Evolutionary conservation across 1,139 yeast genomes (phyloP), one percentile per base, ranked within the genome.

Genomic region (Yamadazyma oceani): DNA sequence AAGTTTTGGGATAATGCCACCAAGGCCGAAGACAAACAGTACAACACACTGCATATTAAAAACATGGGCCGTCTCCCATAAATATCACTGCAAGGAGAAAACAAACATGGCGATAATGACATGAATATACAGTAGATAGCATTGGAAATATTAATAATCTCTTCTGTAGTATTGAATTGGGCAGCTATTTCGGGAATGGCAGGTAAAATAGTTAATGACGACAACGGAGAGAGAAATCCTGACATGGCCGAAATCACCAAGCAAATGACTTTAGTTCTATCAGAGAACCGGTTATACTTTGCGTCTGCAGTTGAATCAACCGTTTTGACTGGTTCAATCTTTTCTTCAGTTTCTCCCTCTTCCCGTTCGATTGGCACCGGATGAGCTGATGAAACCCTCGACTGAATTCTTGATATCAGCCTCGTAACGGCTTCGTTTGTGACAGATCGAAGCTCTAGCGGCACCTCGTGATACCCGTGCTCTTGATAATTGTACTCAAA

Each of bases 71-170:
- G 57, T 33, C 78, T 58, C 2, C 82, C 82, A 47, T 76, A 77
- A 3, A 73, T 64, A 31, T 73, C 71, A 14, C 73, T 66, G 37
- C 73, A 53, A 4, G 82, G 81, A 2, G 73, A 65, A 40, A 70
- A 58, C 2, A 75, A 27, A 43, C 76, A 64, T 1, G 81, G 80
- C 0, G 80, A 69, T 2, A 71, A 37, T 5, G 78, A 70, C 80
- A 76, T 75, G 46, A 69, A 62, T 1, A 74, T 46, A 52, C 72
- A 70, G 48, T 69, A 76, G 3, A 72, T 60, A 0, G 80, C 78
- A 47, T 70, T 75, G 12, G 80, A 64, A 6, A 73, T 53, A 41
- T 72, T 73, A 43, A 75, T 69, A 9, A 73, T 53, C 14, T 65
- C 64, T 9, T 70, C 71, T 0, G 78, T 65, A 12, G 80, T 73